Percentiles rank a stretch among this genome's conserved stretches.
Evolutionary conservation across 2,329 filamentous ascomycete species (phyloP).

Genomic region (Immersiporthe knoxdaviesiana): DNA sequence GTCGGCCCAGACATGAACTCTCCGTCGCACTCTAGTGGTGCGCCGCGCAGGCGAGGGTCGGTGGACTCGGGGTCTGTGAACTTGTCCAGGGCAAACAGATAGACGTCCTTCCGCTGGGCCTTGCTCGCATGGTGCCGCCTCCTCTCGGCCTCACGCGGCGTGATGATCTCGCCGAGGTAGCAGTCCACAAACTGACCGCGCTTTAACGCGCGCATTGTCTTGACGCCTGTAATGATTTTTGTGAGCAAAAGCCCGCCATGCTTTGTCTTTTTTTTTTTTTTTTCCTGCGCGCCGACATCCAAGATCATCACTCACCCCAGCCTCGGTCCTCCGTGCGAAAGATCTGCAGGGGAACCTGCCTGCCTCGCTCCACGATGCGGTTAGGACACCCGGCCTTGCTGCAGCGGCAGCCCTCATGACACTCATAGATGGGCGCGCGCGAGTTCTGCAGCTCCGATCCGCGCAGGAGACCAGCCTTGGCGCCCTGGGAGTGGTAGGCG

Average conservation of each 20-base stretch:
- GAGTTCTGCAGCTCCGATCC: conserved; percentile 54
- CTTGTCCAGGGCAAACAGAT: conserved; percentile 82
- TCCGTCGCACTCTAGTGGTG: conserved; percentile 67
- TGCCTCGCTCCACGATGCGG: conserved; percentile 74
- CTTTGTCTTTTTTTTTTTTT: too few species aligned
- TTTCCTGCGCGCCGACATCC: background rate
- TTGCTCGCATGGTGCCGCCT: conserved; percentile 62
- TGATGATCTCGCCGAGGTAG: conserved; percentile 75
- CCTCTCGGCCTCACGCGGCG: conserved; percentile 63
- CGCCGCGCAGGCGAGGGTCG: conserved; percentile 58
- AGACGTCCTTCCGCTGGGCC: conserved; percentile 71
- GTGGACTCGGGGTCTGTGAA: conserved; percentile 64
- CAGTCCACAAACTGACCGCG: conserved; percentile 79
- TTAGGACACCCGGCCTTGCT: conserved; percentile 65
- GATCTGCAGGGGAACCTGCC: conserved; percentile 72
- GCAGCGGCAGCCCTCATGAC: conserved; percentile 73
- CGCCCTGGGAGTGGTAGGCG: conserved; percentile 65
- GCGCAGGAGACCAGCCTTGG: conserved; percentile 56
- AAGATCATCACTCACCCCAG: conserved; percentile 64
- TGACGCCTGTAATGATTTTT: conserved; percentile 60
- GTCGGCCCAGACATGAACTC: conserved; percentile 79
- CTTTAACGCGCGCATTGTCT: conserved; percentile 65
- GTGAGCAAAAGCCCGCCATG: too few species aligned
- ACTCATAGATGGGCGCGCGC: conserved; percentile 75
- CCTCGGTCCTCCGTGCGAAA: conserved; percentile 74